These are phyloP conservation scores for Bacterosira constricta DNA, from an alignment of 108 stramenopile species.

Conservation along the genomic window DNA sequence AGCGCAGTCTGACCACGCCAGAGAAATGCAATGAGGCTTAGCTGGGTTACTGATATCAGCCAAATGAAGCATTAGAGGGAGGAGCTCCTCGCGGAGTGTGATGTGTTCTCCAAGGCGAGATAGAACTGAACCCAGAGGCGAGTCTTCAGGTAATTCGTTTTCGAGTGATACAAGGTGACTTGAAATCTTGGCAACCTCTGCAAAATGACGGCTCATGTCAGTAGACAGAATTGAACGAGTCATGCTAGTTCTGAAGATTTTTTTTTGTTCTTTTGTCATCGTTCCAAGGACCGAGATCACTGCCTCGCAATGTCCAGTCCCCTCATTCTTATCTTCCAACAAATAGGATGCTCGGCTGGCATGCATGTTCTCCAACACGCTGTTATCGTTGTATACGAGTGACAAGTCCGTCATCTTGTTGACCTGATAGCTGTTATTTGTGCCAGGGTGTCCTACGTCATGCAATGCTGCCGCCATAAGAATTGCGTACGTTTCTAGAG, in stretches of 20 bases:
- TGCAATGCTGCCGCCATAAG: constrained; percentile 71
- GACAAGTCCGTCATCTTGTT: constrained; percentile 60
- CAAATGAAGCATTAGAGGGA: constrained; percentile 58
- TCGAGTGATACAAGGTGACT: constrained; percentile 4
- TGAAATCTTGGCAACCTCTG: constrained; percentile 28
- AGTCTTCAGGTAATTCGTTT: background rate
- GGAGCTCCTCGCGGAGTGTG: constrained; percentile 23
- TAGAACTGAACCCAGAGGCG: background rate
- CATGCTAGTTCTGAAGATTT: background rate
- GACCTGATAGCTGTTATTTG: constrained; percentile 80
- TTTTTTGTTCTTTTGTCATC: constrained; percentile 19
- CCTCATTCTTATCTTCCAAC: constrained; percentile 4
- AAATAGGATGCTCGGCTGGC: constrained; percentile 51
- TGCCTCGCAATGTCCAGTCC: background rate
- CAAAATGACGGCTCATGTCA: constrained; percentile 53
- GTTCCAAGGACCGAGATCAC: constrained; percentile 33
- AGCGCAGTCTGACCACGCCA: constrained; percentile 58
- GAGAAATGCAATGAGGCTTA: constrained; percentile 50
- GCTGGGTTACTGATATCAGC: constrained; percentile 75
- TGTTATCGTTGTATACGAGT: constrained; percentile 68
- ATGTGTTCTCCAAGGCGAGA: constrained; percentile 1
- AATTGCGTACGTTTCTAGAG: constrained; percentile 41
- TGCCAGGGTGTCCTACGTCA: constrained; percentile 84
- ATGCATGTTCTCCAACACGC: constrained; percentile 83
- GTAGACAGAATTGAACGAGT: constrained; percentile 9